Evolutionary conservation across 2,329 filamentous ascomycete species (phyloP).

Genomic region (Talaromyces sp.): DNA sequence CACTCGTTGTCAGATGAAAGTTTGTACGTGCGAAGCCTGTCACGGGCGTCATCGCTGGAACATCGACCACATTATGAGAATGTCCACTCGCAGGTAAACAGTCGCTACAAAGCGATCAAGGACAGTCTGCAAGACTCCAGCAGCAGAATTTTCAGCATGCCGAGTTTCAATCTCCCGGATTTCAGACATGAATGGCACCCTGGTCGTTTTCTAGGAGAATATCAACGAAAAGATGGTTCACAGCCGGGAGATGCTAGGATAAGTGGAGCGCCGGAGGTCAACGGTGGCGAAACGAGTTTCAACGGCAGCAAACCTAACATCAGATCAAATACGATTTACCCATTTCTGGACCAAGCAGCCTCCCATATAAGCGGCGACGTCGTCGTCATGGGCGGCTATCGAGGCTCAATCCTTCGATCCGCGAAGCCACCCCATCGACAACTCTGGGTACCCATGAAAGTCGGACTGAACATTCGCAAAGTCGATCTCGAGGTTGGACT

Average conservation of each 20-base stretch:
- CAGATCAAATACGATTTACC: constrained; percentile 31
- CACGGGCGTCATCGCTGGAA: constrained; percentile 75
- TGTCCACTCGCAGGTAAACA: constrained; percentile 81
- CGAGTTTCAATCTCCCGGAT: constrained; percentile 42
- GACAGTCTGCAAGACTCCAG: constrained; percentile 83
- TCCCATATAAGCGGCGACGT: constrained; percentile 76
- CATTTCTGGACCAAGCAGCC: constrained; percentile 58
- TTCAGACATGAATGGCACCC: constrained; percentile 37
- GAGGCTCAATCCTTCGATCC: constrained; percentile 84
- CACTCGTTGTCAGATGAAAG: constrained; percentile 74
- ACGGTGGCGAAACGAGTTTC: background rate
- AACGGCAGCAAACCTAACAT: constrained; percentile 15
- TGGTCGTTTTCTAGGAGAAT: constrained; percentile 32
- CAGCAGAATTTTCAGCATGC: constrained; percentile 58
- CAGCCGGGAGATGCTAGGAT: background rate
- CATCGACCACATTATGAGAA: constrained; percentile 78
- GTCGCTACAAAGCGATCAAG: constrained; percentile 81
- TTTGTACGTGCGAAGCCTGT: constrained; percentile 67
- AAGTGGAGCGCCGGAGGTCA: constrained; percentile 7
- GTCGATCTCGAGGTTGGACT: constrained; percentile 87
- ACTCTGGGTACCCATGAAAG: constrained; percentile 90
- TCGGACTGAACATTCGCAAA: constrained; percentile 85
- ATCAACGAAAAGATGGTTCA: constrained; percentile 20
- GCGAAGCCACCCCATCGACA: constrained; percentile 79
- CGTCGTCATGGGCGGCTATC: constrained; percentile 84